These are phyloP conservation scores for Populus tremula DNA, from an alignment of 345 rosid genomes.

Conservation along the genomic window DNA sequence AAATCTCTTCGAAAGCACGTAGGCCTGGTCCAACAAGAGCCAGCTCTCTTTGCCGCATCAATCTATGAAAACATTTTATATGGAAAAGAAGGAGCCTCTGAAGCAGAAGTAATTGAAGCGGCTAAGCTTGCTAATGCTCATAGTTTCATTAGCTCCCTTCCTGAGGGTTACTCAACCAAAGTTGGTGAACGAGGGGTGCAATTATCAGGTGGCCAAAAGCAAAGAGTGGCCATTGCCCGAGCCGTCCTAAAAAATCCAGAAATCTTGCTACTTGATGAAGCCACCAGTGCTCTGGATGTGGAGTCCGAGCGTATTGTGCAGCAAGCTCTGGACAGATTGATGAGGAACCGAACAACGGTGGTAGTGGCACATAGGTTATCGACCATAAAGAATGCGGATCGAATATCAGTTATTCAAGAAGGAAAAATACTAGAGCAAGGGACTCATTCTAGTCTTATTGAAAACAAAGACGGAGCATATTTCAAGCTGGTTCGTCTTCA, in stretches of 20 bases:
- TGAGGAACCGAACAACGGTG: conserved; percentile 74
- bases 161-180: conserved; percentile 80
- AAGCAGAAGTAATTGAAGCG: conserved; percentile 74
- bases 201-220: conserved; percentile 89
- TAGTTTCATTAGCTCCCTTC: conserved; percentile 73
- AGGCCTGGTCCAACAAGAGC: conserved; percentile 92
- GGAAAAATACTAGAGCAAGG: conserved; percentile 86
- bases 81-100: conserved; percentile 76
- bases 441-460: conserved; percentile 62
- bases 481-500: conserved; percentile 78
- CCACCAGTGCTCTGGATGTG: conserved; percentile 81
- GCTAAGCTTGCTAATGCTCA: conserved; percentile 89
- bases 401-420: conserved; percentile 67
- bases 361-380: conserved; percentile 94
- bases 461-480: conserved; percentile 70
- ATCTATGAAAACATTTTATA: conserved; percentile 85
- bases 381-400: conserved; percentile 78
- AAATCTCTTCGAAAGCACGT: conserved; percentile 74
- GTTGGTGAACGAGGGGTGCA: conserved; percentile 93
- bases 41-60: conserved; percentile 82
- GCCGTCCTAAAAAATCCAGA: conserved; percentile 86
- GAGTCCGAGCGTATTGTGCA: conserved; percentile 87
- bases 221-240: conserved; percentile 86
- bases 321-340: conserved; percentile 85
- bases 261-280: conserved; percentile 86